Conservation (phyloP, 805 yeast species). For the Hanseniaspora thailandica region DNA sequence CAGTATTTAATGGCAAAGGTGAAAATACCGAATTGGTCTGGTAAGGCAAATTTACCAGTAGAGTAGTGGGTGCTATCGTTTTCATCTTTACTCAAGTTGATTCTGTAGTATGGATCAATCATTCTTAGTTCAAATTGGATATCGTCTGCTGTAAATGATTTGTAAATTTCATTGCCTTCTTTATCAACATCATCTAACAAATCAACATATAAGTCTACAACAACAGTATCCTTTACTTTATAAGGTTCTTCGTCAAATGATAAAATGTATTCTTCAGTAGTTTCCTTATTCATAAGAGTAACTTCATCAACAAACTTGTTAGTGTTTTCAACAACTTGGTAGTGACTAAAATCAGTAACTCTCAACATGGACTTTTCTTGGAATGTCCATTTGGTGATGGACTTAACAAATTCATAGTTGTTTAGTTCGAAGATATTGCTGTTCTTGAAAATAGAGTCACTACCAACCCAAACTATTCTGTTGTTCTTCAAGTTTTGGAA, state of each 20-base stretch:
- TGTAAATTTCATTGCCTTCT: conserved; percentile 38
- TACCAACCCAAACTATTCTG: conserved; percentile 74
- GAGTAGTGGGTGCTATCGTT: conserved; percentile 40
- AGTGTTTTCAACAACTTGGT: conserved; percentile 33
- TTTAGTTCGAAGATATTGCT: conserved; percentile 20
- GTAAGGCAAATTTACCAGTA: conserved; percentile 51
- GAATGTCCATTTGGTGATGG: conserved; percentile 59
- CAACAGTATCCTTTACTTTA: conserved; percentile 62
- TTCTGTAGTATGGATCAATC: conserved; percentile 91
- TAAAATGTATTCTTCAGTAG: conserved; percentile 15
- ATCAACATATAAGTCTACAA: conserved; percentile 39
- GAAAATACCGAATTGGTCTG: conserved; percentile 96
- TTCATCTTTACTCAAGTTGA: conserved; percentile 42
- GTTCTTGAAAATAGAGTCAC: conserved; percentile 41
- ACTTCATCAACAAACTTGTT: not conserved
- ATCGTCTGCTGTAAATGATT: conserved; percentile 50
- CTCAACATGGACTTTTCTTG: conserved; percentile 55
- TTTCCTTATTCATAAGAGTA: not conserved
- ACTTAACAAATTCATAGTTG: conserved; percentile 34
- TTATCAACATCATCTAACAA: conserved; percentile 37
- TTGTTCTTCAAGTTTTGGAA: conserved; percentile 73
- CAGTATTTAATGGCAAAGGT: conserved; percentile 69
- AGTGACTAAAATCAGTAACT: conserved; percentile 43
- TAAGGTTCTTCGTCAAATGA: conserved; percentile 40
- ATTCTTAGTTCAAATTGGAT: conserved; percentile 75